Percentiles rank a stretch among this genome's conserved stretches.
Conservation (phyloP, 805 yeast species). For the Monosporozyma servazzii region DNA sequence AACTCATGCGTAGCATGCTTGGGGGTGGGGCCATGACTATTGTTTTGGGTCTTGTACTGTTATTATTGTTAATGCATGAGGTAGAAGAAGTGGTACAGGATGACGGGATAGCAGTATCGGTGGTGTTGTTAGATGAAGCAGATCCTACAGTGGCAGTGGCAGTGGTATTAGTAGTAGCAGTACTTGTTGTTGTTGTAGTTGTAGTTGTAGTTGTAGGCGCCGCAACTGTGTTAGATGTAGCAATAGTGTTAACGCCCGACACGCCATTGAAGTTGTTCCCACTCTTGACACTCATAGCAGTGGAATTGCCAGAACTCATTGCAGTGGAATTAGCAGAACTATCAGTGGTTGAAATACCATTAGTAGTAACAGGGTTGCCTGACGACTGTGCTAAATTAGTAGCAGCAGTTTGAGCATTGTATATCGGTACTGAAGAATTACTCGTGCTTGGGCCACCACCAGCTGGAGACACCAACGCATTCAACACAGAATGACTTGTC, state of each 20-base stretch:
- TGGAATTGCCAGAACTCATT: background rate
- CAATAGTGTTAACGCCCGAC: background rate
- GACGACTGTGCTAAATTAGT: background rate
- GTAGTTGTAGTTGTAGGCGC: background rate
- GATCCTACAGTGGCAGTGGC: background rate
- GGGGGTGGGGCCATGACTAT: constrained; percentile 23
- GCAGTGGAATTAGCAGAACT: background rate
- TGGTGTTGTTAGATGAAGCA: background rate
- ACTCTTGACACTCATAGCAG: background rate
- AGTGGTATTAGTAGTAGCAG: background rate
- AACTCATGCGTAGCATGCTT: constrained; percentile 16
- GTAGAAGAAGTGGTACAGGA: background rate
- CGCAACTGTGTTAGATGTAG: background rate
- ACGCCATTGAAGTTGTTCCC: background rate
- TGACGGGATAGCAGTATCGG: background rate
- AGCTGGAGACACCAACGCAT: background rate
- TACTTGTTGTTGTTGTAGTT: no score
- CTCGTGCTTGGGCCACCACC: background rate
- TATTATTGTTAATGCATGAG: background rate
- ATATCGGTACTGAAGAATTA: background rate
- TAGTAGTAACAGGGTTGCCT: background rate
- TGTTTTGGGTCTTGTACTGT: background rate
- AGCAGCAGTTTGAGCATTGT: background rate
- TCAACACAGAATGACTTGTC: background rate
- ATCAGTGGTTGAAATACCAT: background rate